Evolutionary conservation across 148 eudicot genomes (phyloP), one percentile per base, ranked within the genome.

Genomic region (Chenopodium quinoa): DNA sequence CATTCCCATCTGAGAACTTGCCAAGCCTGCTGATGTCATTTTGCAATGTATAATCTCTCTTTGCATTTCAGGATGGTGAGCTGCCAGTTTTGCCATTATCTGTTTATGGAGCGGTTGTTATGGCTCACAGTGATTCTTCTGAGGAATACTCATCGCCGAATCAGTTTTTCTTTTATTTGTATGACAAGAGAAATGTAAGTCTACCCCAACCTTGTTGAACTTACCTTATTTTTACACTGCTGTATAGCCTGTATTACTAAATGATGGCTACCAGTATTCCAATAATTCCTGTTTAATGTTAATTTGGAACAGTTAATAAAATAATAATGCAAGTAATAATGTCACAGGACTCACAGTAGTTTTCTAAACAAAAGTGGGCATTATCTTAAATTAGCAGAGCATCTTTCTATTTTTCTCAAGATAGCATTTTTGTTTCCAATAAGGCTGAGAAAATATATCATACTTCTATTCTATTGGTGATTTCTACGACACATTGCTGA

Each of bases 101-200:
- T 56, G 99, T 96, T 78, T 96, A 93, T 77, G 99, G 99, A 78
- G 93, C 99, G 67, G 91, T 93, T 82, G 98, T 87, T 78, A 96
- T 96, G 99, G 94, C 99, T 65, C 98, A 96, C 84, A 91, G 86
- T 87, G 95, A 90, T 40, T 93, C 79, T 67, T 93, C 97, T 2
- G 97, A 93, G 81, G 98, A 96, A 83, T 90, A 86, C 81, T 96
- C 99, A 4, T 92, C 98, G 0, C 97, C 98, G 20, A 88, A 90
- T 85, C 98, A 93, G 90, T 96, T 94, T 83, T 96, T 96, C 94
- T 92, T 94, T 83, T 92, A 96, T 88, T 95, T 91, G 2, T 96
- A 96, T 74, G 99, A 96, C 82, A 93, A 96, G 85, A 86, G 98
- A 62, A 86, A 85, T 83, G 98, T 96, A 86, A 93, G 99, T 88